phyloP scores from a whole-genome alignment of 306 rosid genomes.

The Dryas octopetala region DNA sequence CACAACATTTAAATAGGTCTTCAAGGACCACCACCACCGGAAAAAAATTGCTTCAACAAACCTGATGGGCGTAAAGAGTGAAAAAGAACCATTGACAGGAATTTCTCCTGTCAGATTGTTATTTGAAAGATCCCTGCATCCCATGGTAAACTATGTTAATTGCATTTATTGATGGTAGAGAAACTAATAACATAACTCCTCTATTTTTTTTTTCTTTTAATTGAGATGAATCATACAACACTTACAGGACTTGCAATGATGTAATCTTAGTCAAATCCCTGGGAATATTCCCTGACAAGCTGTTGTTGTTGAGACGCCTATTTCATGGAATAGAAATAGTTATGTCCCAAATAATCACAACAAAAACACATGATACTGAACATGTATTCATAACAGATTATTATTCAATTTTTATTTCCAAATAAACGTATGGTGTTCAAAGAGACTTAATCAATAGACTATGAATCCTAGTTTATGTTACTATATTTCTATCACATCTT shows the following conservation, averaged over 20 bases:
- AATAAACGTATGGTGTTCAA: not conserved
- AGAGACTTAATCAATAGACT: not conserved
- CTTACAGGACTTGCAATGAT: constrained; percentile 95
- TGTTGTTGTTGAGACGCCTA: constrained; percentile 98
- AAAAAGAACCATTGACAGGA: constrained; percentile 84
- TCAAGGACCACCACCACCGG: not conserved
- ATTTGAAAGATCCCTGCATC: constrained; percentile 84
- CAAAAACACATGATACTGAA: not conserved
- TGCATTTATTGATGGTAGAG: constrained; percentile 13
- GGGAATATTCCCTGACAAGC: constrained; percentile 70
- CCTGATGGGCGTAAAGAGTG: constrained; percentile 90
- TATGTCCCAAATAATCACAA: constrained; percentile 25
- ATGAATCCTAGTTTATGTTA: not conserved
- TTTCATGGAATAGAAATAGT: constrained; percentile 35
- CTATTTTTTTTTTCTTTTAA: not conserved
- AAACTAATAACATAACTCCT: constrained; percentile 13
- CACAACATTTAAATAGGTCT: not conserved
- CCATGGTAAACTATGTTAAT: constrained; percentile 34
- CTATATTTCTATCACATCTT: not conserved
- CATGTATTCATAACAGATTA: not conserved
- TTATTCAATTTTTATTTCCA: not conserved
- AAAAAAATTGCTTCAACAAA: constrained; percentile 27
- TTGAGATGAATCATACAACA: constrained; percentile 24
- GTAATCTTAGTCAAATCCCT: constrained; percentile 40
- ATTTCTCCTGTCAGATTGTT: constrained; percentile 53